Base-by-base conservation (phyloP, 2,329 filamentous ascomycete species). In the Diatrype stigma region DNA sequence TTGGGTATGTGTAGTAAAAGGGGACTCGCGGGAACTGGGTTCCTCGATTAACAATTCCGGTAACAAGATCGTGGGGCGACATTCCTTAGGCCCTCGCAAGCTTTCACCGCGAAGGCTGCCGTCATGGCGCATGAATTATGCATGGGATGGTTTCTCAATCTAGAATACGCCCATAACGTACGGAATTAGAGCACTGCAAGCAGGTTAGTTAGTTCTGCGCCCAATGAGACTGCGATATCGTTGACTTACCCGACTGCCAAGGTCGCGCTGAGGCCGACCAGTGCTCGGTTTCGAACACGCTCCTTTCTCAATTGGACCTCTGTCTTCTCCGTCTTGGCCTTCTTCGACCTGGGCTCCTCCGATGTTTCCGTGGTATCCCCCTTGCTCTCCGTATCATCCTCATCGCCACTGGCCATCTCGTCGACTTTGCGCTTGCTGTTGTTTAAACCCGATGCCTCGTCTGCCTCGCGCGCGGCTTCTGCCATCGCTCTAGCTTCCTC, bases 401-500 rank as follows among this genome's bases (percentile, higher is more conserved):
- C 77, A 16, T 87, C 76, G 28, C 87, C 85, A n/a, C 83, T 78
- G 4, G 82, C 80, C 12, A 89, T 78, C 28, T 91, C 87, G 14
- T 85, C 82, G 2, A 82, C 83, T 74, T 92, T 92, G 62, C 90
- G 84, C 77, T 91, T 91, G 64, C 73, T 70, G 65, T 76, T 79
- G 38, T 60, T 63, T 16, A 71, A 64, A 37, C 71, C 68, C 6
- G 66, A 65, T 7, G 72, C 64, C 12, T 67, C 67, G 48, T 71
- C 64, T 64, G 76, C 54, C 65, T 63, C 57, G 72, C 75, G 71
- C 51, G 78, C 80, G 53, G 85, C 77, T 55, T 87, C 81, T 5
- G 96, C 92, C 89, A 96, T 96, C 59, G 86, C 82, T 72, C 87
- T 90, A 30, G 94, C 94, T 63, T 90, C 85, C 26, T 85, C 85